Evolutionary conservation across 169 alveolate genomes (phyloP).

Genomic region (Plasmodium ovale): DNA sequence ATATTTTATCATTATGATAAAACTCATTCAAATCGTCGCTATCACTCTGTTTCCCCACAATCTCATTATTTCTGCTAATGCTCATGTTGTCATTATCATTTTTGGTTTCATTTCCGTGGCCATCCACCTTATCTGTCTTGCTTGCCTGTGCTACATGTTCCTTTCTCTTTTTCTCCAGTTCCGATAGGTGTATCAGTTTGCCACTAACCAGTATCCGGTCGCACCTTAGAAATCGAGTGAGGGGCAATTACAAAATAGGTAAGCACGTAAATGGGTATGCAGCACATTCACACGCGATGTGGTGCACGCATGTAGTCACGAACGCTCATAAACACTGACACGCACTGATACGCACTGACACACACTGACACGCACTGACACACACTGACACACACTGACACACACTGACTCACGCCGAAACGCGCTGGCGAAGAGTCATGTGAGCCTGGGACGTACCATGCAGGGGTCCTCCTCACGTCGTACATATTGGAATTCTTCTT

Average conservation of each 20-base stretch:
- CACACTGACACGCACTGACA: background rate
- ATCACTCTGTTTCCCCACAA: background rate
- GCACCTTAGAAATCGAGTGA: conserved; percentile 26
- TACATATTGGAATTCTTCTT: conserved; percentile 71
- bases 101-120: background rate
- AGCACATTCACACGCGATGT: background rate
- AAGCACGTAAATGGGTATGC: background rate
- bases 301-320: background rate
- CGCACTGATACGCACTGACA: background rate
- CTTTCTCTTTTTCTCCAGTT: conserved; percentile 57
- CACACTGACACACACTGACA: background rate
- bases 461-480: conserved; percentile 71
- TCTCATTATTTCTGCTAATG: background rate
- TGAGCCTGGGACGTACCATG: conserved; percentile 66
- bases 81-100: background rate
- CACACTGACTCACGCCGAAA: background rate
- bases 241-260: too few species aligned
- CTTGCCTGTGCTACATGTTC: background rate
- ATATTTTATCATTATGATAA: conserved; percentile 74
- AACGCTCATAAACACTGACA: background rate
- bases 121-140: background rate
- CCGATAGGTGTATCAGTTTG: conserved; percentile 69
- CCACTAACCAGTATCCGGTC: conserved; percentile 69
- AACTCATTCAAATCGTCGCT: conserved; percentile 15
- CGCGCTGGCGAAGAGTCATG: too few species aligned